Percentiles rank a stretch among this genome's conserved stretches.
These are phyloP conservation scores for Clarireedia hainanense DNA, from an alignment of 2,329 filamentous ascomycete species.

Conservation along the genomic window DNA sequence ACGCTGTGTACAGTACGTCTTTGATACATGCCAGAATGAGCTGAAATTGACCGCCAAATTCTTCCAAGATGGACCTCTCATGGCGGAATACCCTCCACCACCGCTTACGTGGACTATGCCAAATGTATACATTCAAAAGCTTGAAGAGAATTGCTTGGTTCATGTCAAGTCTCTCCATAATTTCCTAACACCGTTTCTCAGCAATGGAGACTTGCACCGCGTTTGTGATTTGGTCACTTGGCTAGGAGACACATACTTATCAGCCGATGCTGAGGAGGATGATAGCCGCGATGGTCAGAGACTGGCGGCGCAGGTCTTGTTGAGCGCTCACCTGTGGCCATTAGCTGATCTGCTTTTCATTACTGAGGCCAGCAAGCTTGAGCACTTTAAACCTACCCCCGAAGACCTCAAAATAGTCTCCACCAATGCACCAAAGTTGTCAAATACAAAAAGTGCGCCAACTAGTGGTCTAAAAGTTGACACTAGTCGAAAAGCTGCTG, in stretches of 20 bases:
- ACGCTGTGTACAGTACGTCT: conserved; percentile 24
- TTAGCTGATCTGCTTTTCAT: conserved; percentile 26
- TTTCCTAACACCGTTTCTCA: conserved; percentile 23
- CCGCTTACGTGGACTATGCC: conserved; percentile 19
- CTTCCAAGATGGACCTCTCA: conserved; percentile 25
- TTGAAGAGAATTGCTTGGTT: conserved; percentile 24
- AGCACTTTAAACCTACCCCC: conserved; percentile 24
- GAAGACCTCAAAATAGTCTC: conserved; percentile 20
- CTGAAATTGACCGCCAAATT: conserved; percentile 23
- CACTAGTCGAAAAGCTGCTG: conserved; percentile 31
- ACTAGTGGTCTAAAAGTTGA: conserved; percentile 6
- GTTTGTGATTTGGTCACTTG: conserved; percentile 25
- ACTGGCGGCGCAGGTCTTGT: conserved; percentile 21
- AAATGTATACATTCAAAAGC: conserved; percentile 21
- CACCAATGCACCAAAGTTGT: neutral
- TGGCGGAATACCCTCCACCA: conserved; percentile 17
- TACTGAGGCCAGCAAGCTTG: conserved; percentile 25
- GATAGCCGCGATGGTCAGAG: conserved; percentile 22
- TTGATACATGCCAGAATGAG: conserved; percentile 29
- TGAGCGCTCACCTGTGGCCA: conserved; percentile 27
- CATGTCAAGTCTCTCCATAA: conserved; percentile 24
- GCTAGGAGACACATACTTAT: conserved; percentile 26
- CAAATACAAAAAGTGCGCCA: neutral
- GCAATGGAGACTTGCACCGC: conserved; percentile 22
- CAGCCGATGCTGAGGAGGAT: conserved; percentile 19